Evolutionary conservation across 805 yeast species (phyloP).

Genomic region (Lipomyces japonicus): DNA sequence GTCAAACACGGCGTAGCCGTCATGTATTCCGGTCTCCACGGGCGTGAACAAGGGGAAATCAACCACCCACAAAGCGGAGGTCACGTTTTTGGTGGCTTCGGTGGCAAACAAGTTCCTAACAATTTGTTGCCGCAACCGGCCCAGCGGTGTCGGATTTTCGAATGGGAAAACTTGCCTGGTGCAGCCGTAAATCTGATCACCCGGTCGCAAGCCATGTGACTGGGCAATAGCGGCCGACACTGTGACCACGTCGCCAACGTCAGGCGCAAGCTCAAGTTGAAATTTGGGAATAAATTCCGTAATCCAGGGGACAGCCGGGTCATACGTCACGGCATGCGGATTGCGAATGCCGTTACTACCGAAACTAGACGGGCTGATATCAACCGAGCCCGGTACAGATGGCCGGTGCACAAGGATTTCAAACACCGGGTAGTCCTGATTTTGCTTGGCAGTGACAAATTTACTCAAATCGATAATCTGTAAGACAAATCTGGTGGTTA

Average conservation of each 20-base stretch:
- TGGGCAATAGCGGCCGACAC: conserved; percentile 1
- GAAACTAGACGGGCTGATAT: not conserved
- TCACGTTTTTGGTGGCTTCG: not conserved
- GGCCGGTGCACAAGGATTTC: conserved; percentile 65
- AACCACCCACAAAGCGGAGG: conserved; percentile 61
- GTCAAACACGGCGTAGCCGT: conserved; percentile 61
- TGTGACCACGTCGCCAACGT: not conserved
- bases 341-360: conserved; percentile 51
- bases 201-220: conserved; percentile 44
- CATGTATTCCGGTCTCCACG: conserved; percentile 40
- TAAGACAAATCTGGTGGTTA: too few relatives aligned
- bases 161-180: conserved; percentile 67
- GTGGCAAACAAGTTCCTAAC: conserved; percentile 38
- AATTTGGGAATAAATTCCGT: not conserved
- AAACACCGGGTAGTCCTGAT: conserved; percentile 57
- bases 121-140: conserved; percentile 74
- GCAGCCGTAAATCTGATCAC: conserved; percentile 75
- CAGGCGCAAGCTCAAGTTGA: not conserved
- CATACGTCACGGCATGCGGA: conserved; percentile 48
- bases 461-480: conserved; percentile 49
- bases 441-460: conserved; percentile 39
- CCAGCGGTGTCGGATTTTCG: conserved; percentile 95
- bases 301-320: conserved; percentile 37
- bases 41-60: conserved; percentile 93
- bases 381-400: not conserved